Base-by-base conservation (phyloP, 1,284 basidiomycete species). In the Cryptococcus maquisensis region DNA sequence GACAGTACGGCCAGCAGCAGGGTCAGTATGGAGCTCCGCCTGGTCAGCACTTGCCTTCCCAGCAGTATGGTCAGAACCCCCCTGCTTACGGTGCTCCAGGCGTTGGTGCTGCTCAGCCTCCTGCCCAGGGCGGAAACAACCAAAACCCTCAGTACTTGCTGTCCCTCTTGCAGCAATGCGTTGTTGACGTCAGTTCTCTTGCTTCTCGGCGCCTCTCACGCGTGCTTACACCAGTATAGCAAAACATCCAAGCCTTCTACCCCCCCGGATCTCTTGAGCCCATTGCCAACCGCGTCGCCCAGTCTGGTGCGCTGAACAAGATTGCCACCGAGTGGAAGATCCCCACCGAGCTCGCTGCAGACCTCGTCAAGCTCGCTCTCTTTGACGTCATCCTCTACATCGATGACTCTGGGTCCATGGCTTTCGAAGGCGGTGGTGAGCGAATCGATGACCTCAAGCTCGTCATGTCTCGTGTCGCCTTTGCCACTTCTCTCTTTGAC, bases 211-310 rank as follows among this genome's bases (percentile, higher is more conserved):
- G 28, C 32, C 20, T 10, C n/a, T 36, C 8, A 47, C 46, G 4
- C 15, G 40, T 23, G 40, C n/a, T 42, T 18, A 42, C 15, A 4
- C 32, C 10, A 45, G 16, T 35, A 13, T 56, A 77, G 67, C 78
- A 80, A 74, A 66, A 71, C 42, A 64, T 79, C 51, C 66, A 70
- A 52, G 71, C 76, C 0, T 80, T 80, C 67, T 80, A 78, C 68
- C 77, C 76, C 18, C 78, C 69, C 0, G 74, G 75, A 3, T 66
- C 66, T 9, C 65, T 78, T 39, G 73, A 78, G 55, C 68, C 63
- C 42, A 73, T 80, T 57, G 79, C 77, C 1, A 68, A 74, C 51
- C 64, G 69, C 24, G 74, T 80, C 38, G 70, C 72, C 1, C 63
- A 66, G 13, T 71, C 72, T 1, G 77, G 78, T 41, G 73, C 69